Conservation (phyloP, 768 basidiomycete genomes). For the Termitomyces sp. region DNA sequence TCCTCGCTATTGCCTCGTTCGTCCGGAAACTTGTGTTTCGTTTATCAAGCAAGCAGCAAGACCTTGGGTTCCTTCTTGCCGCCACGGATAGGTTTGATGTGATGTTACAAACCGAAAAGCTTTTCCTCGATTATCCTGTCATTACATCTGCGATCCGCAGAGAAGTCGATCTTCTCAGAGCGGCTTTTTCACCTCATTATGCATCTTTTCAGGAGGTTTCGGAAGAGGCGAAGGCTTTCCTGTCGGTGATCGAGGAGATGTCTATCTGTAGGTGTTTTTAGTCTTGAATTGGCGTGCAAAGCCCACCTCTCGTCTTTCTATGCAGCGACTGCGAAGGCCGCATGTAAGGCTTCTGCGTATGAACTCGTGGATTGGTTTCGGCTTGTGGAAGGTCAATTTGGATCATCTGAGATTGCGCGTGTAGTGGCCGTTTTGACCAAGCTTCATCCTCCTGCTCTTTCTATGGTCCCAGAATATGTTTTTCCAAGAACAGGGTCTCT, state of each 20-base stretch:
- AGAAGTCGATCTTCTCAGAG: slow-evolving; percentile 37
- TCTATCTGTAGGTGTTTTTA: neutral
- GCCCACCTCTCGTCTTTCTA: neutral
- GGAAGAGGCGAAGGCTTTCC: slow-evolving; percentile 35
- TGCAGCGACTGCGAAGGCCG: slow-evolving; percentile 33
- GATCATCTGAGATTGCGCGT: slow-evolving; percentile 32
- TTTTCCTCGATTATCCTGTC: slow-evolving; percentile 29
- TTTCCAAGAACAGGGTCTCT: slow-evolving; percentile 37
- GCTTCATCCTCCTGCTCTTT: slow-evolving; percentile 37
- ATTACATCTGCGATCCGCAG: slow-evolving; percentile 36
- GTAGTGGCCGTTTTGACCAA: slow-evolving; percentile 33
- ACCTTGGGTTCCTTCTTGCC: slow-evolving; percentile 33
- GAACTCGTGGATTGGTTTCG: slow-evolving; percentile 66
- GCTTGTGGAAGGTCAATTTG: slow-evolving; percentile 32
- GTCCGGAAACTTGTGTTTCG: slow-evolving; percentile 57
- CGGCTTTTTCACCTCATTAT: slow-evolving; percentile 24
- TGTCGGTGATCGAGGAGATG: slow-evolving; percentile 17
- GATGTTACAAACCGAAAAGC: slow-evolving; percentile 21
- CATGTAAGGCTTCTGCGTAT: slow-evolving; percentile 36
- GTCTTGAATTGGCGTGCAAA: slow-evolving; percentile 22
- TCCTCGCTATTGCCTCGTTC: slow-evolving; percentile 59
- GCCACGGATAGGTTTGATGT: slow-evolving; percentile 31
- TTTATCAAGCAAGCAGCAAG: slow-evolving; percentile 50
- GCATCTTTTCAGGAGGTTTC: slow-evolving; percentile 2
- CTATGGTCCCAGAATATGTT: slow-evolving; percentile 36